These are phyloP conservation scores for Sarocladium strictum DNA, from an alignment of 2,329 filamentous ascomycete species.

Conservation along the genomic window DNA sequence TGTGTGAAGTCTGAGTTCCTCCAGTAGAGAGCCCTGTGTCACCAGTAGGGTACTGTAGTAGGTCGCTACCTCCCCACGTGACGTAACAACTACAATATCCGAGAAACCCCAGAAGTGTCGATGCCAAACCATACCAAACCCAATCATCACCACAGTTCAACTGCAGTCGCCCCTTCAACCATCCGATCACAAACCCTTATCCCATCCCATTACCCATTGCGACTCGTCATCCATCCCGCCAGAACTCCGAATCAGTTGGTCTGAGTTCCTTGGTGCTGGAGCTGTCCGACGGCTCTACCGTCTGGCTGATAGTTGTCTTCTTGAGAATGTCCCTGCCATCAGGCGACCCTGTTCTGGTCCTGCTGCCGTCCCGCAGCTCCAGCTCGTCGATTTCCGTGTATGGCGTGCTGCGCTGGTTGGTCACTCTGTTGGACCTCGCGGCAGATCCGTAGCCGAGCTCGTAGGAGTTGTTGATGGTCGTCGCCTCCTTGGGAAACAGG, in stretches of 20 bases:
- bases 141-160: neutral
- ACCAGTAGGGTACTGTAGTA: too few species aligned
- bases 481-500: neutral
- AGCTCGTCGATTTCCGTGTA: neutral
- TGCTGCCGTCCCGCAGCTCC: neutral
- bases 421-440: neutral
- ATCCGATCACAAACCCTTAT: neutral
- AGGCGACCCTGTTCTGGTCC: neutral
- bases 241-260: neutral
- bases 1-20: too few species aligned
- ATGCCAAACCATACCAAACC: too few species aligned
- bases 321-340: neutral
- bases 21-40: too few species aligned
- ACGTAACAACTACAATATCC: too few species aligned
- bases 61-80: too few species aligned
- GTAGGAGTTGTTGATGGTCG: neutral
- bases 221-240: neutral
- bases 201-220: neutral
- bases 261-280: neutral
- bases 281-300: neutral
- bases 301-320: conserved; percentile 1
- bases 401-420: neutral
- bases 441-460: neutral
- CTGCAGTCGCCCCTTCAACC: neutral
- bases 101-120: too few species aligned